Evolutionary conservation across 192 early-diverging fungal genomes (phyloP), one percentile per base, ranked within the genome.

Genomic region (Entophlyctis luteolus): DNA sequence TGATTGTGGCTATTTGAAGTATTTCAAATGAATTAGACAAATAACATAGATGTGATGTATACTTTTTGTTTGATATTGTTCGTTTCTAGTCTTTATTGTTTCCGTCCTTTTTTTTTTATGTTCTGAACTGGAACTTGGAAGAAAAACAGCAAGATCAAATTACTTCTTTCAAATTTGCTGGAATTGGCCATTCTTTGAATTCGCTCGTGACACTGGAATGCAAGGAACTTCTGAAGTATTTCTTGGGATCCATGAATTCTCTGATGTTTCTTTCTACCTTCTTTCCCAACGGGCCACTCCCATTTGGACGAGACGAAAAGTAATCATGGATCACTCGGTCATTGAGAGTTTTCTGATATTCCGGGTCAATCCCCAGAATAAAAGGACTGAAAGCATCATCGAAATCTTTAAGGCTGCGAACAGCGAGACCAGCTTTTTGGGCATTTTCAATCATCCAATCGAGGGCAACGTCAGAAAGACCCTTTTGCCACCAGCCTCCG

Each of bases 381-480:
- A 65, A 32, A 47, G 62, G 49, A 5, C 18, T 28, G 1, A 33
- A 18, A n/a, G 10, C 5, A 16, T 22, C 52, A 14, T 65, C 62
- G 29, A 31, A 65, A 10, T 14, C 52, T 12, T 58, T 27, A 8
- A 31, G 0, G 14, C 29, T 18, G 1, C n/a, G 10, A 33, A 67
- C 28, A 6, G 16, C 31, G 14, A 68, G 32, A 0, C 67, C 67
- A 14, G 59, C 60, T 16, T 29, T 33, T 3, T 58, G 68, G n/a
- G 68, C 68, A 1, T 72, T 69, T n/a, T n/a, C 25, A 31, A 71
- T 34, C 48, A 72, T 72, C 70, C 70, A 72, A 34, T 31, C 32
- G 5, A 72, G 31, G 4, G 36, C 8, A 39, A 72, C 59, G 45
- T 71, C 46, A 56, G 18, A 22, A 6, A 72, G 39, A 18, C 70